Percentiles rank a stretch among this genome's conserved stretches.
Conservation (phyloP, 768 basidiomycete species). For the Cyclocybe aegerita region DNA sequence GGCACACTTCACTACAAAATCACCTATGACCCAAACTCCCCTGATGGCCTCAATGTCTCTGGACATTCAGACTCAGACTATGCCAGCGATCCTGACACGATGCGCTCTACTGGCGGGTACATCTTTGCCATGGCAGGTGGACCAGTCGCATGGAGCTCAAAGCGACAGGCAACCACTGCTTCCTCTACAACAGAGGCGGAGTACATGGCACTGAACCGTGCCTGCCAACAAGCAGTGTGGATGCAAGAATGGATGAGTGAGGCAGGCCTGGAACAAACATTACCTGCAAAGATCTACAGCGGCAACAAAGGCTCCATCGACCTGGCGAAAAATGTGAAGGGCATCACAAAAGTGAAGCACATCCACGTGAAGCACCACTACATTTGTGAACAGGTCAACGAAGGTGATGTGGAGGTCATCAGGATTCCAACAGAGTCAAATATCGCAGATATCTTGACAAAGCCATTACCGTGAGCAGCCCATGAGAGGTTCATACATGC, state of each 20-base stretch:
- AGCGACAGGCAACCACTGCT: slow-evolving; percentile 2
- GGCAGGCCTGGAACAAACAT: slow-evolving; percentile 6
- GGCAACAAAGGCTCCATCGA: background rate
- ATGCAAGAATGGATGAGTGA: slow-evolving; percentile 22
- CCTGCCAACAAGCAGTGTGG: slow-evolving; percentile 24
- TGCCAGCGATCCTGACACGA: slow-evolving; percentile 1
- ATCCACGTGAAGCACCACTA: background rate
- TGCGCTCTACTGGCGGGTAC: slow-evolving; percentile 2
- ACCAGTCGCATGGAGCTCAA: slow-evolving; percentile 2
- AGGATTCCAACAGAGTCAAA: background rate
- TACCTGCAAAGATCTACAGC: slow-evolving; percentile 4
- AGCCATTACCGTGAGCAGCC: too few relatives aligned
- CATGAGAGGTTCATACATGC: too few relatives aligned
- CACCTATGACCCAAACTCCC: slow-evolving; percentile 5
- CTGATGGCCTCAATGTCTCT: background rate
- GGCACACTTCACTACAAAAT: slow-evolving; percentile 14
- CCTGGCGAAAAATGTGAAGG: background rate
- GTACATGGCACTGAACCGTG: slow-evolving; percentile 22
- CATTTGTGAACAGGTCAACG: background rate
- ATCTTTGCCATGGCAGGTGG: slow-evolving; percentile 3
- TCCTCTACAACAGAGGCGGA: slow-evolving; percentile 4
- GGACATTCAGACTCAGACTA: slow-evolving; percentile 18
- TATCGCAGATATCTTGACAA: background rate
- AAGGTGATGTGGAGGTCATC: background rate
- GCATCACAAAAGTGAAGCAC: background rate